These are phyloP conservation scores for Diaporthe sp. DNA, from an alignment of 2,329 filamentous ascomycete genomes.

Conservation along the genomic window DNA sequence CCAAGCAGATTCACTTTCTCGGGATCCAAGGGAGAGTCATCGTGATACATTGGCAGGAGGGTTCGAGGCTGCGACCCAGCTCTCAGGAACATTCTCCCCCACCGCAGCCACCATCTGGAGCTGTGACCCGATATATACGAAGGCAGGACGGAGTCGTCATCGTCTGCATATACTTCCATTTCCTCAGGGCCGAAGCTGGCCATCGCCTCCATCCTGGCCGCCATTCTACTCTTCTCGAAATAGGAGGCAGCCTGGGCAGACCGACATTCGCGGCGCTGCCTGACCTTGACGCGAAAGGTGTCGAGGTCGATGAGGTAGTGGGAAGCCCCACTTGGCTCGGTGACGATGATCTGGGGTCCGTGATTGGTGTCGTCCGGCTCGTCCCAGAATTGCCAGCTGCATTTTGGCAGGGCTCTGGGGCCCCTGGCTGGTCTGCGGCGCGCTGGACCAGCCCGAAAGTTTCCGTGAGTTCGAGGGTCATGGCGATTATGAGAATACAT, in stretches of 20 bases:
- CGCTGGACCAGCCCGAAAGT: neutral
- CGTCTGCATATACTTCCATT: neutral
- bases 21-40: neutral
- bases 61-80: neutral
- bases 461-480: neutral
- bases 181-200: neutral
- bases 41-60: slow-evolving; percentile 9
- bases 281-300: neutral
- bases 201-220: neutral
- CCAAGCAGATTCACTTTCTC: slow-evolving; percentile 10
- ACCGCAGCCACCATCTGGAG: slow-evolving; percentile 21
- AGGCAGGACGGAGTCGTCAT: neutral
- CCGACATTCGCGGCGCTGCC: neutral
- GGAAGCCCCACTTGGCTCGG: slow-evolving; percentile 9
- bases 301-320: slow-evolving; percentile 34
- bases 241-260: neutral
- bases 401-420: slow-evolving; percentile 1
- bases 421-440: neutral
- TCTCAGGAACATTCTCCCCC: neutral
- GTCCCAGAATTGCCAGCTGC: slow-evolving; percentile 23
- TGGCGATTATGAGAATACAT: neutral
- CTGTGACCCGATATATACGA: neutral
- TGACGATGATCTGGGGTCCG: slow-evolving; percentile 35
- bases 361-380: slow-evolving; percentile 32
- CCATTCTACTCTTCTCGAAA: neutral